phyloP scores from a whole-genome alignment of 2,329 filamentous ascomycete species.

The Pseudogymnoascus sp. region DNA sequence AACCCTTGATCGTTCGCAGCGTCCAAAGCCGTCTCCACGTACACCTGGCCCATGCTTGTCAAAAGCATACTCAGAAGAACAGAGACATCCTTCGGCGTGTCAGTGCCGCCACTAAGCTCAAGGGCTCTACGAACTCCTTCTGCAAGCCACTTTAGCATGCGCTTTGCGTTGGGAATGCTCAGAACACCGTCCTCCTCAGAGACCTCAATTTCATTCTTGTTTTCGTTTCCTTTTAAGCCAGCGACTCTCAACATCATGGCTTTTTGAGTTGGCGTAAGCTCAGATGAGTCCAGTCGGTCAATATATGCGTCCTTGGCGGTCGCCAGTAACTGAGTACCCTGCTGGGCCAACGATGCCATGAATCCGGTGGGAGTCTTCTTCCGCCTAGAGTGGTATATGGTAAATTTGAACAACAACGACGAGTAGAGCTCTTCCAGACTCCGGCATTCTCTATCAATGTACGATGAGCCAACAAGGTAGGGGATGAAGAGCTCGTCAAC shows the following conservation, averaged over 20 bases:
- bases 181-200: slow-evolving; percentile 81
- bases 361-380: slow-evolving; percentile 88
- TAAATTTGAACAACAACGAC: slow-evolving; percentile 91
- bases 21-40: slow-evolving; percentile 59
- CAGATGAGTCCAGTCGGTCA: slow-evolving; percentile 78
- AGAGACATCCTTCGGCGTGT: slow-evolving; percentile 90
- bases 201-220: slow-evolving; percentile 80
- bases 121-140: slow-evolving; percentile 87
- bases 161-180: slow-evolving; percentile 80
- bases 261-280: slow-evolving; percentile 81
- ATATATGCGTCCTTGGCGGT: slow-evolving; percentile 88
- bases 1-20: slow-evolving; percentile 67
- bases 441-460: slow-evolving; percentile 61
- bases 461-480: slow-evolving; percentile 60
- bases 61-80: slow-evolving; percentile 77
- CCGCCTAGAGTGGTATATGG: slow-evolving; percentile 80
- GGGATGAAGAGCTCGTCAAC: slow-evolving; percentile 71
- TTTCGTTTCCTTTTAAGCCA: slow-evolving; percentile 66
- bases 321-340: slow-evolving; percentile 79
- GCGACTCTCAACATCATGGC: slow-evolving; percentile 84
- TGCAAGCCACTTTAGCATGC: slow-evolving; percentile 96
- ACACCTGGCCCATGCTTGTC: slow-evolving; percentile 79
- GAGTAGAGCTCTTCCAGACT: slow-evolving; percentile 77
- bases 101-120: slow-evolving; percentile 77
- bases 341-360: slow-evolving; percentile 83